Percentiles rank a stretch among this genome's conserved stretches.
Conservation (phyloP, 2,329 filamentous ascomycete genomes). For the Aphanoascus verrucosus region DNA sequence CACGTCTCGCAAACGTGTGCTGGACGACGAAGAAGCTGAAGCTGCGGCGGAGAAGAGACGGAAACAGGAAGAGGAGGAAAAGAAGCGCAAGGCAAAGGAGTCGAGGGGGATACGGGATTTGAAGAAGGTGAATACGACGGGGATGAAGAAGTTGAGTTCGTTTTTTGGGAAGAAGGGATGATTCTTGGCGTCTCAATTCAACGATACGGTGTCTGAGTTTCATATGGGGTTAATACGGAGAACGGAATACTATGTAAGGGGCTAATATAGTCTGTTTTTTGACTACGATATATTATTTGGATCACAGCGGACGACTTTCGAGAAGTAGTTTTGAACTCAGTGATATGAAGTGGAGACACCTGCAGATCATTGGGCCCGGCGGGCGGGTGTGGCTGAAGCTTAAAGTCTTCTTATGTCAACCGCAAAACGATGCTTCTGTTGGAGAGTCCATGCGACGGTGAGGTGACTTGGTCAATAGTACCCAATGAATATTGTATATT, state of each 20-base stretch:
- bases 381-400: neutral
- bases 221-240: too few relatives aligned
- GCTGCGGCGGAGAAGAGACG: conserved; percentile 65
- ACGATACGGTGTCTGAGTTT: too few relatives aligned
- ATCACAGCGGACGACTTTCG: neutral
- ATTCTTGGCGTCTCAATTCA: neutral
- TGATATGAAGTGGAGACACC: too few relatives aligned
- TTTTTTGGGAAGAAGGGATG: conserved; percentile 63
- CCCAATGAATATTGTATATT: neutral
- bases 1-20: conserved; percentile 31
- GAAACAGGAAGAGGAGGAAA: conserved; percentile 80
- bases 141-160: conserved; percentile 94
- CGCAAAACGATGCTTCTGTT: too few relatives aligned
- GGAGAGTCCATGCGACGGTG: too few relatives aligned
- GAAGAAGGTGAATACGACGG: conserved; percentile 78
- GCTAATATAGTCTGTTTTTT: too few relatives aligned
- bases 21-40: conserved; percentile 33
- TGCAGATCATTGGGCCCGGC: too few relatives aligned
- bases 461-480: too few relatives aligned
- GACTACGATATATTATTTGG: neutral
- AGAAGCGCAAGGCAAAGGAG: conserved; percentile 63
- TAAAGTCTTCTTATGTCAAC: neutral
- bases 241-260: too few relatives aligned
- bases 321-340: too few relatives aligned
- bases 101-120: conserved; percentile 68